A percentile compares a stretch with the other conserved stretches of the same genome.
phyloP scores from a whole-genome alignment of 441 rosid genomes.

The Jatropha multifida region DNA sequence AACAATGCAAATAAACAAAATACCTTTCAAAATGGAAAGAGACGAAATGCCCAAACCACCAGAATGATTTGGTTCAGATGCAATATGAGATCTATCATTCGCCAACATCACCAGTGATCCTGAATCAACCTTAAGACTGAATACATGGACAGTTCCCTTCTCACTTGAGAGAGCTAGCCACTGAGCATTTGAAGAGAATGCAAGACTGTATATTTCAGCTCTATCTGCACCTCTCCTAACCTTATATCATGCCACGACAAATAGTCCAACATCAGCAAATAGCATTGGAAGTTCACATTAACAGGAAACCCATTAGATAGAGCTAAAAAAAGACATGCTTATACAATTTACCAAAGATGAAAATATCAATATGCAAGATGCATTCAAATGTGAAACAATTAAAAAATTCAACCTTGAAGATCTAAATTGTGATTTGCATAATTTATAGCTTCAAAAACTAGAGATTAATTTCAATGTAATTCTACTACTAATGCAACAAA shows the following conservation, averaged over 20 bases:
- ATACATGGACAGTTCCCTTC: constrained; percentile 82
- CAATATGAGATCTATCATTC: constrained; percentile 34
- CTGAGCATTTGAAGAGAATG: constrained; percentile 60
- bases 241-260: constrained; percentile 25
- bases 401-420: not conserved
- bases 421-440: not conserved
- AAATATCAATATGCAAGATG: not conserved
- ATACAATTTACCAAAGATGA: no score
- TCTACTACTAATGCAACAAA: not conserved
- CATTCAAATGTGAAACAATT: not conserved
- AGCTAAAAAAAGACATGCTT: no score
- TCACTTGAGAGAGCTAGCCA: constrained; percentile 83
- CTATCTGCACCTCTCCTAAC: constrained; percentile 83
- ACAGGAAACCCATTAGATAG: not conserved
- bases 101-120: constrained; percentile 23
- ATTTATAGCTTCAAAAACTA: not conserved
- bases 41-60: constrained; percentile 46
- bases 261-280: not conserved
- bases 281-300: not conserved
- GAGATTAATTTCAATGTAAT: not conserved
- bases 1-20: not conserved
- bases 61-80: constrained; percentile 35
- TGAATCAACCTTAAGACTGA: constrained; percentile 57
- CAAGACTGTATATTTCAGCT: constrained; percentile 77
- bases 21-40: constrained; percentile 72